Evolutionary conservation across 2,329 filamentous ascomycete genomes (phyloP), one percentile per base, ranked within the genome.

Genomic region (Fusarium sp.): DNA sequence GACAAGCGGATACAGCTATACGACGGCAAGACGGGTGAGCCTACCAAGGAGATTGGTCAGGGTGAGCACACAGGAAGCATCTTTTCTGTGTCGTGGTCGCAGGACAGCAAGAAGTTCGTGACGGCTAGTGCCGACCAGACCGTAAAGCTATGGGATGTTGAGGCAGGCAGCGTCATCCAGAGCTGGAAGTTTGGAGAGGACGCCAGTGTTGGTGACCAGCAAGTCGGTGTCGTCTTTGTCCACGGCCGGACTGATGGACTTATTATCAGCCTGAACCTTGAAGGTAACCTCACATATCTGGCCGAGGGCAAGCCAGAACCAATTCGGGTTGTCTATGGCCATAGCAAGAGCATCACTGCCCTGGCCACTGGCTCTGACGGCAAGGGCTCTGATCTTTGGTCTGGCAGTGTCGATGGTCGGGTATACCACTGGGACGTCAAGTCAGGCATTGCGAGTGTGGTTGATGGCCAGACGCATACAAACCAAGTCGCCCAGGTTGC

Each of bases 61-160:
- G 92, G 91, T n/a, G 92, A 91, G 74, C 97, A 99, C 82, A 96
- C 92, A 7, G 97, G 97, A 57, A 97, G 95, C 81, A 97, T 99
- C 68, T 97, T 98, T 80, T 92, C 93, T 25, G 91, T 98, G 6
- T 95, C 94, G 20, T 99, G 97, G 97, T 90, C 94, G 1, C 91
- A 91, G 70, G 95, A 98, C 81, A 95, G 95, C 29, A 95, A 92
- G 80, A 91, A 91, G 77, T 91, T 99, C 74, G 96, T 94, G 31
- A 99, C 97, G 2, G 94, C 95, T 18, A 97, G 95, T 79, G 96
- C 95, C 10, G 97, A 99, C 81, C 95, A 97, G 84, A 98, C 95
- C 0, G 94, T 99, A 65, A 95, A 95, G 82, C 89, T 98, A 29
- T 99, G 97, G 97, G 95, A 98, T 79, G 91, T 91, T 3, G 94